Base-by-base conservation (phyloP, 257 asterid genomes). In the Ballota nigra region DNA sequence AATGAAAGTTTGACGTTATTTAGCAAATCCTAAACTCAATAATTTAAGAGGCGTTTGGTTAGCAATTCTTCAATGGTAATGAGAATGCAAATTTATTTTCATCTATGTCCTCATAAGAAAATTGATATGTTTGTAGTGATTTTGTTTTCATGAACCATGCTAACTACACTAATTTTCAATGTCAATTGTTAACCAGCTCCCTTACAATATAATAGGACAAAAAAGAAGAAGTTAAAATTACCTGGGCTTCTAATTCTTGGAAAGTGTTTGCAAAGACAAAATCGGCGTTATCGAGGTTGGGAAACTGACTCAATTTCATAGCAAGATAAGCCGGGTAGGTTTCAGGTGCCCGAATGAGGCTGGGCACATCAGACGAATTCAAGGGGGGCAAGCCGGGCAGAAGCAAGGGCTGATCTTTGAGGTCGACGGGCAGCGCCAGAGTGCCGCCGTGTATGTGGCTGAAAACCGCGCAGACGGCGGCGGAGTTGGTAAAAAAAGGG, bases 251-350 rank as follows among this genome's bases (percentile, higher is more conserved):
- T 31, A 88, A 51, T 51, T 77, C 86, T 19, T 80, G 64, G 59
- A 87, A 86, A 5, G 85, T 71, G 77, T 87, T 87, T 13, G 29
- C 58, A 20, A 87, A 86, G 41, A 89, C 79, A 80, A 84, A 87
- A 71, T 89, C 92, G 11, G 88, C 89, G 45, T 36, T 64, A 0
- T 78, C 79, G n/a, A 87, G 22, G 60, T 86, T 90, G 0, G 92
- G 80, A 57, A 75, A 90, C 77, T 90, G 95, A 0, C 83, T 80
- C 82, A 86, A 20, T 68, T 84, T 86, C 95, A 90, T 86, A 0
- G 84, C 81, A 71, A 88, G 41, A 55, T 87, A 86, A 29, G 95
- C 92, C 5, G 95, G 95, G 68, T 87, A 82, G 67, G 87, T 87
- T n/a, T 82, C 77, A 0, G 89, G 92, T 1, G 74, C 86, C 85